Base-by-base conservation (phyloP, 2,329 filamentous ascomycete species). In the Coleophoma cylindrospora region DNA sequence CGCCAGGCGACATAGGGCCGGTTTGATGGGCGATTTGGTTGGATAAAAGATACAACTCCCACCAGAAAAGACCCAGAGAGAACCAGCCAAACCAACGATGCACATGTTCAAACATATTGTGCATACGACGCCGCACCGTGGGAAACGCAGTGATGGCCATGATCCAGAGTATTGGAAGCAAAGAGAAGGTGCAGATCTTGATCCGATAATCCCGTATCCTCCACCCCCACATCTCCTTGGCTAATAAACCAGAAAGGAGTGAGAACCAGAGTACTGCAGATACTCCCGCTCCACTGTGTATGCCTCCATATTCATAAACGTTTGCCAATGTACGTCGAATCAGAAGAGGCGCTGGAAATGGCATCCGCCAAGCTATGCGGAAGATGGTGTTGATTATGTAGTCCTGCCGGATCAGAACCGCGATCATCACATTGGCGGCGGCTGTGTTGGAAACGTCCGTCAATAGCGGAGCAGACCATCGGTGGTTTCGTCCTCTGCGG, bases 51-150 rank as follows among this genome's bases (percentile, higher is more conserved):
- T 62, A 46, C 75, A 75, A 67, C 49, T 80, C 70, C 2, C 68
- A 66, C 66, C 77, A 75, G 54, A 82, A 75, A 15, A 80, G 59
- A 11, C 58, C 67, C 7, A 83, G 62, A 2, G 75, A 66, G 11
- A 68, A 61, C 79, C 79, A 83, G 14, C 78, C 80, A 11, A 67
- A 74, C 59, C 76, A 82, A 47, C 80, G 76, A 63, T 83, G 80
- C 32, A 73, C 70, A 41, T 73, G 62, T 63, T 83, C 80, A 63
- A 82, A 83, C 40, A 70, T 68, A 60, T 84, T 75, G 62, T 83
- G 80, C 45, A 64, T 67, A 50, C 67, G 69, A 49, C 66, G 61
- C 6, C 80, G 75, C 47, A 83, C 67, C 12, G 53, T 60, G 12
- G 79, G 80, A 53, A 77, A 69, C 1, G 80, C 75, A 38, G 75